Percentiles rank a stretch among this genome's conserved stretches.
These are phyloP conservation scores for Monosporascus sp. DNA, from an alignment of 2,329 filamentous ascomycete species.

Conservation along the genomic window DNA sequence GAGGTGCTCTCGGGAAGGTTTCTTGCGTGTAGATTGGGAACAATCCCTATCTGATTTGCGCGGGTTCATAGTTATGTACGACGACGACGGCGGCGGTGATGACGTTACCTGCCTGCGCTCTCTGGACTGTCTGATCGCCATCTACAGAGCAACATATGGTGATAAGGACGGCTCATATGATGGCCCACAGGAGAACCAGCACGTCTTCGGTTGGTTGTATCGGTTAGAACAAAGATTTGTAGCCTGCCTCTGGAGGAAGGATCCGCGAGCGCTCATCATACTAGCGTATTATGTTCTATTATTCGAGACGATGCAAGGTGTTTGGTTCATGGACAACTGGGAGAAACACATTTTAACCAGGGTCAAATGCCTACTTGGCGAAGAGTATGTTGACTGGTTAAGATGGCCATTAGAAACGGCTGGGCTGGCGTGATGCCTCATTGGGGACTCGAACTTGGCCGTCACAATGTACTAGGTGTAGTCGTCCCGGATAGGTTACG, in stretches of 20 bases:
- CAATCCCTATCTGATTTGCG: not conserved
- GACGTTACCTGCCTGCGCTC: not conserved
- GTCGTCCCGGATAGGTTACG: no score
- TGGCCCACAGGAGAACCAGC: conserved; percentile 11
- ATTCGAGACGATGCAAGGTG: not conserved
- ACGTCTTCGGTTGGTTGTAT: conserved; percentile 25
- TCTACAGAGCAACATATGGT: conserved; percentile 5
- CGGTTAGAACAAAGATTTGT: conserved; percentile 22
- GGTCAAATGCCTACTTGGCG: not conserved
- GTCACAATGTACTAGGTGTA: no score
- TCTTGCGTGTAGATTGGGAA: not conserved
- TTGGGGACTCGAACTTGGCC: no score
- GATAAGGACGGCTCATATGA: conserved; percentile 11
- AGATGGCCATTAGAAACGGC: not conserved
- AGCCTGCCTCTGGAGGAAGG: conserved; percentile 19
- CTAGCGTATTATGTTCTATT: conserved; percentile 5
- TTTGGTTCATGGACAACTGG: conserved; percentile 6
- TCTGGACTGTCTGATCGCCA: not conserved
- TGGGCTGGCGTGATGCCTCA: not conserved
- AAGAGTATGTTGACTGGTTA: not conserved
- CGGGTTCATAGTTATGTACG: not conserved
- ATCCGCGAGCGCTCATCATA: conserved; percentile 18
- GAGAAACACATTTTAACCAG: conserved; percentile 2
- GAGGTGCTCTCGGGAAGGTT: not conserved
- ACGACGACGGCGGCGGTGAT: not conserved